Percentiles rank a stretch among this genome's conserved stretches.
Evolutionary conservation across 2,329 filamentous ascomycete species (phyloP).

Genomic region (Ascochyta lentis): DNA sequence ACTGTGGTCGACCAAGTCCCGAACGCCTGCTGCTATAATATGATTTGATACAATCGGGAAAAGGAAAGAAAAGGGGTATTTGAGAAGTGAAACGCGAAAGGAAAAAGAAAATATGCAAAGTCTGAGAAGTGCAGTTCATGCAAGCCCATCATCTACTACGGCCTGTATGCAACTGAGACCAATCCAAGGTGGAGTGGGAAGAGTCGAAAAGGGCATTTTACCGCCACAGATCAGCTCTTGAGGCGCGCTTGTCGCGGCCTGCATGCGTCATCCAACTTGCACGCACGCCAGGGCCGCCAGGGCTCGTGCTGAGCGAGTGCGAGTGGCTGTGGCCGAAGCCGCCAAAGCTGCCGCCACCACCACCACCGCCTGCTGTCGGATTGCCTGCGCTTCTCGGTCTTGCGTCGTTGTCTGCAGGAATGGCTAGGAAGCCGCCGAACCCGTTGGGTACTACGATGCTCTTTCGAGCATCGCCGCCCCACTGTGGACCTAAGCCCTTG

Average conservation of each 20-base stretch:
- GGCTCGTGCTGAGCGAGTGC: slow-evolving; percentile 30
- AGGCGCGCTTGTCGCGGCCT: slow-evolving; percentile 43
- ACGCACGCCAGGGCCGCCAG: slow-evolving; percentile 27
- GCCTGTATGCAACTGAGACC: background rate
- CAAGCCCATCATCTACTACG: too few relatives aligned
- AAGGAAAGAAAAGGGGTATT: slow-evolving; percentile 21
- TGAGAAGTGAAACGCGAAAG: slow-evolving; percentile 19
- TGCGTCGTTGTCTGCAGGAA: slow-evolving; percentile 55
- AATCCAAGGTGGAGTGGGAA: background rate
- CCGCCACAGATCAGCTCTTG: slow-evolving; percentile 46
- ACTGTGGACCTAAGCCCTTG: slow-evolving; percentile 60
- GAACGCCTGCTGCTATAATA: slow-evolving; percentile 12
- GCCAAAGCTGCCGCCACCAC: slow-evolving; percentile 21
- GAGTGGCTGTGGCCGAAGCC: slow-evolving; percentile 31
- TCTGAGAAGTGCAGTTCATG: background rate
- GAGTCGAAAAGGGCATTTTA: background rate
- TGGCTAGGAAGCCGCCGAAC: slow-evolving; percentile 69
- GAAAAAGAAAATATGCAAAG: background rate
- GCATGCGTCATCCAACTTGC: slow-evolving; percentile 44
- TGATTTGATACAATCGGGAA: slow-evolving; percentile 11
- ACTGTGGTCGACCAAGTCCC: background rate
- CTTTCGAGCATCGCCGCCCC: slow-evolving; percentile 66
- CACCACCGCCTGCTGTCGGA: slow-evolving; percentile 22
- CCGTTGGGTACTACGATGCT: slow-evolving; percentile 72
- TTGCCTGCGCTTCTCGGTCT: slow-evolving; percentile 46